These are phyloP conservation scores for Moringa oleifera DNA, from an alignment of 345 rosid genomes.

Conservation along the genomic window DNA sequence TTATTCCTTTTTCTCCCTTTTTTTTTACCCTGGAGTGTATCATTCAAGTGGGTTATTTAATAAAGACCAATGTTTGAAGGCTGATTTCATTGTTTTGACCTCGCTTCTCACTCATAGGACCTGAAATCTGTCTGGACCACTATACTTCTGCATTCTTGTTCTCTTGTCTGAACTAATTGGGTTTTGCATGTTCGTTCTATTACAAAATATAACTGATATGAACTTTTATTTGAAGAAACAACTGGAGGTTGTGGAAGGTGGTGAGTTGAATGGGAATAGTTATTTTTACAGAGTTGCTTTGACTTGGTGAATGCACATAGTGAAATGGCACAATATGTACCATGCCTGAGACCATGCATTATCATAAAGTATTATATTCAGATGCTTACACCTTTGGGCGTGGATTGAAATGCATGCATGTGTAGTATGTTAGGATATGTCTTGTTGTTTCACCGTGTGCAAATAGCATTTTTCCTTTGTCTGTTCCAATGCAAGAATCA, in stretches of 20 bases:
- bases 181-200: background rate
- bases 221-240: background rate
- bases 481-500: background rate
- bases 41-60: too few species aligned
- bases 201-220: background rate
- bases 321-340: background rate
- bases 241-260: background rate
- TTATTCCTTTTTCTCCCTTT: background rate
- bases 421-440: background rate
- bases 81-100: background rate
- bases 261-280: background rate
- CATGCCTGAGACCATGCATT: background rate
- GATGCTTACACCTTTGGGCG: background rate
- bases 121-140: background rate
- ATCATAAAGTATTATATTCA: background rate
- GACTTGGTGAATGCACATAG: background rate
- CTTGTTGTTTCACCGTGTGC: background rate
- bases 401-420: background rate
- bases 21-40: too few species aligned
- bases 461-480: background rate
- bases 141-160: background rate
- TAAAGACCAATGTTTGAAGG: background rate
- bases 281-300: background rate
- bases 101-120: background rate
- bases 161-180: background rate